phyloP scores from a whole-genome alignment of 257 asterid species.

The Linaria vulgaris region DNA sequence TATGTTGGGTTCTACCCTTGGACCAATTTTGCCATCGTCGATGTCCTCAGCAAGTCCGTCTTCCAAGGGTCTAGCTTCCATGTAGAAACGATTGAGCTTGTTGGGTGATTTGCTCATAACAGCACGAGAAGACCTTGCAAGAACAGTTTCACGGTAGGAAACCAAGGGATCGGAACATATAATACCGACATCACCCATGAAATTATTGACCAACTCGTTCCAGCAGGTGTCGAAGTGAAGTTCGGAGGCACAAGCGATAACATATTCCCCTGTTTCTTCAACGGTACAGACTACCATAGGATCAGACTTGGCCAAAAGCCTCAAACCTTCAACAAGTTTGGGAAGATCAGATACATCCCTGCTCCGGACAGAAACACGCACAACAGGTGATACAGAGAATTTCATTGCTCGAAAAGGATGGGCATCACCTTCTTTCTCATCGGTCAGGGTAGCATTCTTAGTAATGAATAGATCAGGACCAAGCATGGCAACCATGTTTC shows the following conservation, averaged over 20 bases:
- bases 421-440: conserved; percentile 20
- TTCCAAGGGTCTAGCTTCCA: conserved; percentile 21
- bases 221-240: no score
- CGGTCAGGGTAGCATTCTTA: conserved; percentile 18
- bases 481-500: conserved; percentile 18
- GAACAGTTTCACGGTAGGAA: no score
- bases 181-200: no score
- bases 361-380: conserved; percentile 17
- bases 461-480: conserved; percentile 13
- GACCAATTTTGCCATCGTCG: conserved; percentile 10
- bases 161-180: no score
- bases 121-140: no score
- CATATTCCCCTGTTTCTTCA: no score
- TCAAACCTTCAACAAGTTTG: conserved; percentile 21
- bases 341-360: conserved; percentile 12
- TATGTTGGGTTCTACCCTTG: no score
- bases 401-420: conserved; percentile 15
- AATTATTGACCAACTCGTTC: no score
- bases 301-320: conserved; percentile 17
- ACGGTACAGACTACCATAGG: conserved; percentile 18
- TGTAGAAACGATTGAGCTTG: conserved; percentile 14
- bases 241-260: no score
- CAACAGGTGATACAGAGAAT: conserved; percentile 17
- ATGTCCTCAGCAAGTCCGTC: conserved; percentile 18
- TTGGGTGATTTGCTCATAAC: conserved; percentile 19